These are phyloP conservation scores for Aspergillus haitiensis DNA, from an alignment of 495 filamentous ascomycete genomes.

Conservation along the genomic window DNA sequence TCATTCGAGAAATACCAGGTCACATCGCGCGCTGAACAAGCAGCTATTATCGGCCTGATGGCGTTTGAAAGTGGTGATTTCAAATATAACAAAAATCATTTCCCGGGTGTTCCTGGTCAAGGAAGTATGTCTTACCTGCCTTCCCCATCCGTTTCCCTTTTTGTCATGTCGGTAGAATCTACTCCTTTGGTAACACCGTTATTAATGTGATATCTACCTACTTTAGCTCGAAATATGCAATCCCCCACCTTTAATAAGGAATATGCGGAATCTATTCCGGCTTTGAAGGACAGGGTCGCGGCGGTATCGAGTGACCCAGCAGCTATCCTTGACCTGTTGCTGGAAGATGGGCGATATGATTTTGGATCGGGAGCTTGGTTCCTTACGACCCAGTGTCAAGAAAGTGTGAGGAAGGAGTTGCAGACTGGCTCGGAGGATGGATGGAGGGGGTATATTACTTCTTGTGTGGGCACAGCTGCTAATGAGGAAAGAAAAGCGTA, in stretches of 20 bases:
- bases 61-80: constrained; percentile 69
- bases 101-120: constrained; percentile 63
- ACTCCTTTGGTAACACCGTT: not conserved
- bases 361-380: constrained; percentile 80
- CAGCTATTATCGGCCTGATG: constrained; percentile 63
- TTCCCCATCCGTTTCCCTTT: constrained; percentile 7
- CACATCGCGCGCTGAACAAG: constrained; percentile 54
- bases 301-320: constrained; percentile 40
- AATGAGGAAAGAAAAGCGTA: constrained; percentile 52
- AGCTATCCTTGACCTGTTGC: constrained; percentile 58
- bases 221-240: constrained; percentile 71
- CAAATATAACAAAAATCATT: constrained; percentile 66
- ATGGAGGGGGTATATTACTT: constrained; percentile 59
- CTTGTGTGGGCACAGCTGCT: constrained; percentile 60
- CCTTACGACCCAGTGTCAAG: constrained; percentile 60
- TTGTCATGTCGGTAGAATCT: not conserved
- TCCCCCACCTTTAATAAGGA: constrained; percentile 55
- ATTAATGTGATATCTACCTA: not conserved
- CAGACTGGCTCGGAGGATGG: constrained; percentile 52
- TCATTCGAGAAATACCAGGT: constrained; percentile 61
- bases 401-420: constrained; percentile 47
- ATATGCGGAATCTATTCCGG: constrained; percentile 62
- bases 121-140: constrained; percentile 55
- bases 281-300: constrained; percentile 39
- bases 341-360: constrained; percentile 57